A percentile compares a stretch with the other conserved stretches of the same genome.
Conservation (phyloP, 208 protist genomes). For the Sergeia podlipaevii region DNA sequence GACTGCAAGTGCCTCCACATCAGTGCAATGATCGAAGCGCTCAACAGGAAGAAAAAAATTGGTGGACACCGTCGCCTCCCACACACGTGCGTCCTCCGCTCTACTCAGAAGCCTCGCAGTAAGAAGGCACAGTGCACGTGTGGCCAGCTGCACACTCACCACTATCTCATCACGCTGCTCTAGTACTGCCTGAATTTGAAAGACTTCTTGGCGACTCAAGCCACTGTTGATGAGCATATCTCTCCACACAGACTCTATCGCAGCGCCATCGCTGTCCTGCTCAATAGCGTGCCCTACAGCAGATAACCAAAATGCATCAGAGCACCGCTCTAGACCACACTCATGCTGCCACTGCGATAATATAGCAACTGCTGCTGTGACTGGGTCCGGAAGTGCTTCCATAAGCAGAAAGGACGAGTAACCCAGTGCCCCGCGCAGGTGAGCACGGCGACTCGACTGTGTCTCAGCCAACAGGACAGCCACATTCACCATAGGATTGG, state of each 20-base stretch:
- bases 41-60: slow-evolving; percentile 39
- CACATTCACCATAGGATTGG: slow-evolving; percentile 26
- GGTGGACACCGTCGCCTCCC: background rate
- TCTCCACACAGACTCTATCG: no score
- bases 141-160: no score
- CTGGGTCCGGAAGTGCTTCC: slow-evolving; percentile 31
- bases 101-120: no score
- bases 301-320: slow-evolving; percentile 64
- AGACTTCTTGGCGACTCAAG: no score
- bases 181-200: no score
- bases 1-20: no score
- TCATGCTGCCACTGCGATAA: slow-evolving; percentile 33
- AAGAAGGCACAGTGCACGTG: no score
- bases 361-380: slow-evolving; percentile 26
- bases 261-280: no score
- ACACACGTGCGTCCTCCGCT: no score
- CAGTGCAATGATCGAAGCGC: slow-evolving; percentile 13
- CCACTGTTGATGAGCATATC: no score
- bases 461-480: slow-evolving; percentile 20
- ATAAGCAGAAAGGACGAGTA: slow-evolving; percentile 45
- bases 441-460: slow-evolving; percentile 19
- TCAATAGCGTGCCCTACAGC: slow-evolving; percentile 50
- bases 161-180: no score
- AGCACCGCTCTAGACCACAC: slow-evolving; percentile 2
- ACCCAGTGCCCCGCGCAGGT: slow-evolving; percentile 57